Conservation (phyloP, 2,329 filamentous ascomycete genomes). For the Colletotrichum musicola region DNA sequence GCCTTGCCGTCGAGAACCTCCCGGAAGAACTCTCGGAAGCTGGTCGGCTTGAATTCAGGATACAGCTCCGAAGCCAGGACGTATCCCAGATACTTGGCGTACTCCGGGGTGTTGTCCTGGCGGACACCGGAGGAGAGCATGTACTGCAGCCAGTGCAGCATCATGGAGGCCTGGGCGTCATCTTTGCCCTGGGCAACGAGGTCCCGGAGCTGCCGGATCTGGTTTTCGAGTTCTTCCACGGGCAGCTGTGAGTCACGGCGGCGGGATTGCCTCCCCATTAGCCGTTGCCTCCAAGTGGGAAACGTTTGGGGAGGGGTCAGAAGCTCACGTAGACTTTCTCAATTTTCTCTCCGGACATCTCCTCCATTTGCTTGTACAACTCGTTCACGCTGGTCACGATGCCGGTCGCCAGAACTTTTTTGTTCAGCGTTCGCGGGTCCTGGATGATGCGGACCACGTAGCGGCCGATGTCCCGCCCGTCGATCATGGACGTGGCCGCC, state of each 20-base stretch:
- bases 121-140: constrained; percentile 59
- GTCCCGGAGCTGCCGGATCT: neutral
- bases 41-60: constrained; percentile 51
- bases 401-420: constrained; percentile 61
- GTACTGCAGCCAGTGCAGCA: constrained; percentile 53
- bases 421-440: constrained; percentile 67
- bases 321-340: constrained; percentile 46
- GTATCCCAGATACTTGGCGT: constrained; percentile 67
- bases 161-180: neutral
- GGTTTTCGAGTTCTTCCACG: neutral
- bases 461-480: constrained; percentile 64
- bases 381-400: constrained; percentile 60
- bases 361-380: constrained; percentile 59
- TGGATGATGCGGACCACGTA: constrained; percentile 64
- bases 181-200: neutral
- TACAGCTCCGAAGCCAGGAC: constrained; percentile 65
- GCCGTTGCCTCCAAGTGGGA: accelerated
- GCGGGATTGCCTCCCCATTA: too few species aligned
- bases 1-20: constrained; percentile 8
- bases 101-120: constrained; percentile 65
- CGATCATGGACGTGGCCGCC: constrained; percentile 56
- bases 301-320: accelerated
- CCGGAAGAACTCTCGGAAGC: neutral
- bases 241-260: neutral
- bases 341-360: constrained; percentile 61